phyloP scores from a whole-genome alignment of 2,329 filamentous ascomycete species.

The Pseudocercospora crystallina region DNA sequence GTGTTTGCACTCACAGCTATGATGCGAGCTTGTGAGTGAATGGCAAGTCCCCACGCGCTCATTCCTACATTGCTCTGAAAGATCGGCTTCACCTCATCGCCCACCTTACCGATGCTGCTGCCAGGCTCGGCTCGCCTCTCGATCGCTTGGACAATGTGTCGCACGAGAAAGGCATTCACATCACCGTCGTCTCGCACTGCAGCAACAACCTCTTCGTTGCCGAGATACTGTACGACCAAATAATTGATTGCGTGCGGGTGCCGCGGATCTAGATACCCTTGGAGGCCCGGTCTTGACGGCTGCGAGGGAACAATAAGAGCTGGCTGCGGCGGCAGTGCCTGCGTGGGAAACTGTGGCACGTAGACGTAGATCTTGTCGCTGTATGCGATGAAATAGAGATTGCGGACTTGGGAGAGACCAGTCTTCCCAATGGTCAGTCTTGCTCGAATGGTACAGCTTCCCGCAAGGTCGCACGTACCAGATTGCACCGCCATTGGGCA shows the following conservation, averaged over 20 bases:
- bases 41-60: conserved; percentile 85
- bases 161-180: conserved; percentile 44
- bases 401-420: conserved; percentile 46
- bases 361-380: conserved; percentile 43
- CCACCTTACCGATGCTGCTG: conserved; percentile 36
- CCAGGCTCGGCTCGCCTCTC: conserved; percentile 33
- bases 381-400: conserved; percentile 52
- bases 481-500: conserved; percentile 43
- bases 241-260: conserved; percentile 48
- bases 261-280: conserved; percentile 37
- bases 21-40: conserved; percentile 77
- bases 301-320: conserved; percentile 42
- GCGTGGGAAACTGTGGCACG: conserved; percentile 44
- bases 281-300: conserved; percentile 31
- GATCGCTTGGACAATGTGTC: conserved; percentile 37
- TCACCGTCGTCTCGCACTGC: conserved; percentile 60
- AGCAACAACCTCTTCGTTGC: conserved; percentile 50
- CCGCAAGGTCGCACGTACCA: conserved; percentile 29
- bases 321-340: conserved; percentile 38
- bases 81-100: conserved; percentile 54
- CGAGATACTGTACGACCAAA: conserved; percentile 45
- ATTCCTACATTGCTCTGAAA: conserved; percentile 73
- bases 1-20: conserved; percentile 84
- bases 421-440: conserved; percentile 32
- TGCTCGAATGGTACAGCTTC: too few relatives aligned